Base-by-base conservation (phyloP, 441 rosid species). In the Brassica hybrid region DNA sequence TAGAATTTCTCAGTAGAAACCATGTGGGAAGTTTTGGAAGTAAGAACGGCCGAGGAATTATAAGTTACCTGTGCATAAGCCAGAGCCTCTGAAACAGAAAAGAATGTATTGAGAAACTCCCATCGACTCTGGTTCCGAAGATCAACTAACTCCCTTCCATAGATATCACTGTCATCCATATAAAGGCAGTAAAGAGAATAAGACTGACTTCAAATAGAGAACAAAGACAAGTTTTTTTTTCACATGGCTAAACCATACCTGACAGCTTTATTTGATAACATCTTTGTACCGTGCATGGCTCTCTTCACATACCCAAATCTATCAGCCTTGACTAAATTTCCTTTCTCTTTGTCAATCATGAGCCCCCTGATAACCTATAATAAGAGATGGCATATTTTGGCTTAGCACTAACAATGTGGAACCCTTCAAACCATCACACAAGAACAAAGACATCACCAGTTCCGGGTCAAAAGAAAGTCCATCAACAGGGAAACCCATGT, bases 31-130 rank as follows among this genome's bases (percentile, higher is more conserved):
- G 32, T 67, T 59, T 61, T 11, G 23, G 16, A 0, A 68, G 38
- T 0, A 43, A 12, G 6, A 69, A 69, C 9, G 27, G 10, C 10
- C 36, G 66, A 68, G 52, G 57, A 52, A 68, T 12, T 59, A 17
- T 18, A 6, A 65, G 23, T 30, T 59, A 95, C 99, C 96, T 95
- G 98, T 90, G 91, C 91, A 83, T 84, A 95, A 45, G 98, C 97
- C 80, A 95, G 93, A 71, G 96, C 99, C 83, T 95, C 99, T 58
- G 99, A 95, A 76, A 95, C 99, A 50, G 99, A 95, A 82, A 95
- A 95, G 16, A 95, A 84, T 3, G 99, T 95, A 79, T 95, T 93
- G 80, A 95, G 91, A 79, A 95, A 95, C 81, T 83, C 98, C 99
- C 98, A 95, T 52, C 91, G 95, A 77, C 83, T 86, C 85, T 91